These are phyloP conservation scores for Alternaria burnsii DNA, from an alignment of 2,329 filamentous ascomycete genomes.

Conservation along the genomic window DNA sequence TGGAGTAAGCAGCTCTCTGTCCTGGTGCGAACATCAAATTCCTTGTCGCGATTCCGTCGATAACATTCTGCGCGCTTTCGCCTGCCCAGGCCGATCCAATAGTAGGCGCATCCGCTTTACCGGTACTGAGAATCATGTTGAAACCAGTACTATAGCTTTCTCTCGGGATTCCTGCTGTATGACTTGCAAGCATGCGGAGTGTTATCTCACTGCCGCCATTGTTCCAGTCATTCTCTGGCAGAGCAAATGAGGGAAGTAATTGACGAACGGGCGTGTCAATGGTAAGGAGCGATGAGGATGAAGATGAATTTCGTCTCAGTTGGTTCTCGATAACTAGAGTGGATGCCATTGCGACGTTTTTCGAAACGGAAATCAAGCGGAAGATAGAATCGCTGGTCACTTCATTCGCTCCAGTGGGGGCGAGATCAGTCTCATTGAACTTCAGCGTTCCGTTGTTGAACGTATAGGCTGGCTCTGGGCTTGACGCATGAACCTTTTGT, in stretches of 20 bases:
- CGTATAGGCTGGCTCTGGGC: slow-evolving; percentile 22
- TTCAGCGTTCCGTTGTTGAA: slow-evolving; percentile 45
- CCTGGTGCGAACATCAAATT: slow-evolving; percentile 44
- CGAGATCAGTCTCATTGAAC: slow-evolving; percentile 35
- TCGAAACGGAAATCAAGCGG: slow-evolving; percentile 41
- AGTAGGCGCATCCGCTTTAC: slow-evolving; percentile 33
- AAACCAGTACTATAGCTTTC: slow-evolving; percentile 45
- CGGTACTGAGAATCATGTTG: slow-evolving; percentile 34
- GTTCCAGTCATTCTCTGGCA: slow-evolving; percentile 38
- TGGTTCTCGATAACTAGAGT: slow-evolving; percentile 32
- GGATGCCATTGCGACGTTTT: slow-evolving; percentile 39
- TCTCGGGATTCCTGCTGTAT: slow-evolving; percentile 38
- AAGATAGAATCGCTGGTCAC: slow-evolving; percentile 44
- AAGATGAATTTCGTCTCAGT: slow-evolving; percentile 6
- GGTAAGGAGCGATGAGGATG: slow-evolving; percentile 13
- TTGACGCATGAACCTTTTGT: slow-evolving; percentile 40
- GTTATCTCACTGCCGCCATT: slow-evolving; percentile 46
- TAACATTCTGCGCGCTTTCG: slow-evolving; percentile 27
- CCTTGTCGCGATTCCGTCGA: slow-evolving; percentile 27
- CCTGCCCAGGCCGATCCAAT: slow-evolving; percentile 41
- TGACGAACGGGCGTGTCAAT: slow-evolving; percentile 35
- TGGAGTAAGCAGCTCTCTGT: slow-evolving; percentile 42
- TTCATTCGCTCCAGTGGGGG: slow-evolving; percentile 9
- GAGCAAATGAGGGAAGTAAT: slow-evolving; percentile 33
- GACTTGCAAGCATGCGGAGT: slow-evolving; percentile 43